These are phyloP conservation scores for Penicillium paxilli DNA, from an alignment of 495 filamentous ascomycete species.

Conservation along the genomic window DNA sequence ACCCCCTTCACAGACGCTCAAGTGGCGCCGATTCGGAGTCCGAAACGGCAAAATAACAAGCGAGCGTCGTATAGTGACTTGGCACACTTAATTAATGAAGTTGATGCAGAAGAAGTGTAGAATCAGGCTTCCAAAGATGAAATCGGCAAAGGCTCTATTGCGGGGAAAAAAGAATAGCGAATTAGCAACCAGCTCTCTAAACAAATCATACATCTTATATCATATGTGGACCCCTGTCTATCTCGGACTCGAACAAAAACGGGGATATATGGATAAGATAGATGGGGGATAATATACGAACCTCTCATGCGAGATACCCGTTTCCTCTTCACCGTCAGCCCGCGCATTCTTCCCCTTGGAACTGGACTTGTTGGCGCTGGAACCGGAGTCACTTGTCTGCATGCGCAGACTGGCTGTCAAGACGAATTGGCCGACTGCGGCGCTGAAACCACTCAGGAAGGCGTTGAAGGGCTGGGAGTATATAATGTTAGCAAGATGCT, in stretches of 20 bases:
- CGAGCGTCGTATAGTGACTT: not conserved
- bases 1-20: not conserved
- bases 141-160: slow-evolving; percentile 87
- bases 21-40: too few species aligned
- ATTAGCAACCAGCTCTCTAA: too few species aligned
- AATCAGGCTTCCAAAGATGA: slow-evolving; percentile 88
- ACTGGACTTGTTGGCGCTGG: slow-evolving; percentile 18
- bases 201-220: too few species aligned
- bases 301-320: slow-evolving; percentile 50
- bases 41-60: too few species aligned
- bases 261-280: slow-evolving; percentile 1
- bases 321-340: slow-evolving; percentile 29
- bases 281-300: slow-evolving; percentile 26
- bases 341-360: slow-evolving; percentile 39
- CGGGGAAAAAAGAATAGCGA: not conserved
- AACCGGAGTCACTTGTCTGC: slow-evolving; percentile 63
- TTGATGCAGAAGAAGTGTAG: slow-evolving; percentile 99
- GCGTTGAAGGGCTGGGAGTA: slow-evolving; percentile 90
- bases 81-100: slow-evolving; percentile 81
- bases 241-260: slow-evolving; percentile 52
- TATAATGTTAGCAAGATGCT: not conserved
- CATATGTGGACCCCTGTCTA: too few species aligned
- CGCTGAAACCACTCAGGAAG: slow-evolving; percentile 91
- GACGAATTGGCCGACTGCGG: slow-evolving; percentile 96
- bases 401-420: slow-evolving; percentile 88